Conservation (phyloP, 345 rosid species). For the Clausena lansium region DNA sequence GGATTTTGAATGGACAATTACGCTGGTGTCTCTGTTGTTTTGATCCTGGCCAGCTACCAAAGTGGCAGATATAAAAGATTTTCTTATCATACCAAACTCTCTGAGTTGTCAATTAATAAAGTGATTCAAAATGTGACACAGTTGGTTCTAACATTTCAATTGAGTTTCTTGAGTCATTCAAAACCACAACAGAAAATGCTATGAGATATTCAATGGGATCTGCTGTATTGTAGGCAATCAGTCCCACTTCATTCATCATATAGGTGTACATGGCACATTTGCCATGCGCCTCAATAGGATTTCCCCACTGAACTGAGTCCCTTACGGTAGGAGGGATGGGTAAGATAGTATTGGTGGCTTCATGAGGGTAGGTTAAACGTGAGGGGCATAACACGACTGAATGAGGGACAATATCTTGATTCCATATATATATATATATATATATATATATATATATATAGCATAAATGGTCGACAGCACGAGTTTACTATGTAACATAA, state of each 20-base stretch:
- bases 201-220: not conserved
- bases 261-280: not conserved
- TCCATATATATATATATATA: not conserved
- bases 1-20: too few relatives aligned
- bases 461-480: not conserved
- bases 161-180: not conserved
- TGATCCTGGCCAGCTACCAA: not conserved
- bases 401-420: not conserved
- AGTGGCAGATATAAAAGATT: not conserved
- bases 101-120: not conserved
- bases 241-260: not conserved
- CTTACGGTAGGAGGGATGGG: too few relatives aligned
- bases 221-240: not conserved
- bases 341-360: too few relatives aligned
- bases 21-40: not conserved
- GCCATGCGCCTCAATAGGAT: not conserved
- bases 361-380: too few relatives aligned
- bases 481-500: too few relatives aligned
- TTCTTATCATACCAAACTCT: not conserved
- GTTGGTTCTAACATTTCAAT: not conserved
- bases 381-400: too few relatives aligned
- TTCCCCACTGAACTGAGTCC: too few relatives aligned
- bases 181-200: not conserved
- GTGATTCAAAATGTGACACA: not conserved
- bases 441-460: too few relatives aligned